A percentile compares a stretch with the other conserved stretches of the same genome.
Evolutionary conservation across 1,139 yeast species (phyloP).

Genomic region (Kluyveromyces marxianus): DNA sequence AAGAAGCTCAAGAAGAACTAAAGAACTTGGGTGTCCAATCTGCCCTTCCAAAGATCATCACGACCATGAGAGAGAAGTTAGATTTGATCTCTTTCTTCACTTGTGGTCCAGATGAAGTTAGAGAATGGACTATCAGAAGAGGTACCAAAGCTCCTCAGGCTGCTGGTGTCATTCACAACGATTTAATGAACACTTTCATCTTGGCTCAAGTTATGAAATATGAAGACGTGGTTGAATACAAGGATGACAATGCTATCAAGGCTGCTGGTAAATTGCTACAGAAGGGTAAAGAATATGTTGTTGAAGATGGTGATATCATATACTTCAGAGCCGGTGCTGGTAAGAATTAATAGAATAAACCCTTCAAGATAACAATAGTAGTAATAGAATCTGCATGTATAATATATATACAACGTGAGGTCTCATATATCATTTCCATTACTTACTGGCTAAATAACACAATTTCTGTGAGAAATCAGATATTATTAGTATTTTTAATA

Average conservation of each 20-base stretch:
- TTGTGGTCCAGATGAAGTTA: slow-evolving; percentile 77
- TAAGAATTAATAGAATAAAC: slow-evolving; percentile 43
- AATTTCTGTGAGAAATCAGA: no score
- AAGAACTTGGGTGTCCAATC: slow-evolving; percentile 78
- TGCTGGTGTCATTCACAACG: slow-evolving; percentile 81
- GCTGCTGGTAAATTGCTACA: slow-evolving; percentile 88
- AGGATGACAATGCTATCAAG: slow-evolving; percentile 79
- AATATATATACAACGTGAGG: no score
- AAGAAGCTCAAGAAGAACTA: slow-evolving; percentile 86
- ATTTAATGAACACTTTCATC: slow-evolving; percentile 69
- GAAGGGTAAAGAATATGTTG: slow-evolving; percentile 97
- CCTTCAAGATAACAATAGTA: not conserved
- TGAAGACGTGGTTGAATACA: slow-evolving; percentile 72
- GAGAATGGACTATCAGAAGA: slow-evolving; percentile 84
- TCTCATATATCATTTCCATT: no score
- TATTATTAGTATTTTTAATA: no score
- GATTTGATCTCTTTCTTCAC: slow-evolving; percentile 81
- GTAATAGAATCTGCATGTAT: no score
- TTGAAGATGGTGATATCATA: slow-evolving; percentile 85
- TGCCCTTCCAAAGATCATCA: slow-evolving; percentile 82
- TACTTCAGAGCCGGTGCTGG: slow-evolving; percentile 97
- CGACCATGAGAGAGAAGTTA: slow-evolving; percentile 74
- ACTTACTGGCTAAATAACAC: no score
- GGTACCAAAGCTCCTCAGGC: slow-evolving; percentile 86
- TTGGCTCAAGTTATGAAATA: slow-evolving; percentile 81